Evolutionary conservation across 2,329 filamentous ascomycete species (phyloP), one percentile per base, ranked within the genome.

Genomic region (Colletotrichum acutatum): DNA sequence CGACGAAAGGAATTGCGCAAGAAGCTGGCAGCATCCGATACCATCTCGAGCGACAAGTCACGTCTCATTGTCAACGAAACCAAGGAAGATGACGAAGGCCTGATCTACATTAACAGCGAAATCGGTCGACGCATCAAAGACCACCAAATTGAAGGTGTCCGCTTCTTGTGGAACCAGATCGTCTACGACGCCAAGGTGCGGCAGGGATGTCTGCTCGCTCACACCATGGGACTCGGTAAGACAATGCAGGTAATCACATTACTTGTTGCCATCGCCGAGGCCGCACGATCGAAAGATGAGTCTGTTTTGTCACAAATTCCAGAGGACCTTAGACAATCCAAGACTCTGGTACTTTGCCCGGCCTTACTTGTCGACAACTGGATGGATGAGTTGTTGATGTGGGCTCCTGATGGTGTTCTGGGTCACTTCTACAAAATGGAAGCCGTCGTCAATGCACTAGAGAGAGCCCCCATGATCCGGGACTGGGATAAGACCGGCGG

Each of bases 171-270:
- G 95, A 91, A 95, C 76, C 93, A 96, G 75, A 85, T 98, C 57
- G 89, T 96, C 6, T 86, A 88, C 37, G 88, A 91, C 68, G 80
- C 84, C 1, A 83, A 86, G 4, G 83, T 85, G 5, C 86, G 87
- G 22, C 91, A 95, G 80, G 95, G 95, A 2, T 97, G 94, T 78
- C 86, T 97, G 14, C 86, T 98, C 24, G 93, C 95, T 6, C 95
- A 98, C 80, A 94, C 94, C 0, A 98, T 98, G 95, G 95, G 95
- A 1, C 84, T 98, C 2, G 95, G 95, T 19, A 98, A 98, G 84
- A 97, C 95, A 0, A 95, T 97, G 92, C 95, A 98, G 83, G 90
- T 95, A 6, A 94, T 98, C 72, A 93, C 94, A 0, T 84, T 98
- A n/a, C 87, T 98, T 6, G 88, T 93, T 19, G 91, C 94, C 0